Evolutionary conservation across 768 basidiomycete genomes (phyloP), one percentile per base, ranked within the genome.

Genomic region (Psilocybe subaeruginosa): DNA sequence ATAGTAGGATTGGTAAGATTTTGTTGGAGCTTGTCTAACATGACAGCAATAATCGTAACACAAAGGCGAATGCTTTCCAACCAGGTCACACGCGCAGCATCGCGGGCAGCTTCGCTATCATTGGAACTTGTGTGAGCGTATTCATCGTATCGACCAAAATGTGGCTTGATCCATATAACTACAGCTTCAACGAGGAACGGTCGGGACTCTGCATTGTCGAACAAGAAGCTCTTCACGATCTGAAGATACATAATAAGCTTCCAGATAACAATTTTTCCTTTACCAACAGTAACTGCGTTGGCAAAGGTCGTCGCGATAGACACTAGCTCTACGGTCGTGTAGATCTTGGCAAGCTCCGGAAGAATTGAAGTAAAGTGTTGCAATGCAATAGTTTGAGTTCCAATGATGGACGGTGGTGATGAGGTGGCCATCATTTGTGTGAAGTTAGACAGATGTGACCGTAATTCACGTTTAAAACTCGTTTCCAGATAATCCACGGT

Each of bases 221-320:
- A 97, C 52, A 96, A 74, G 74, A 92, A 91, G 19, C 91, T 88
- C 68, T 92, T 91, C 27, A 95, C 92, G 61, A 98, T 86, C 68
- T 97, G 95, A 39, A 96, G 81, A 70, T 95, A 93, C 87, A 97
- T 90, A 67, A 97, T 90, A 49, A 99, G 82, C 73, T 95, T 95
- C 90, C 94, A 94, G 57, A 95, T 89, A 55, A 93, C 86, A 49
- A 96, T 92, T 71, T 92, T 95, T 29, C 95, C 93, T 71, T 90
- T 95, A 31, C 82, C 83, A 7, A 83, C 80, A 6, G 85, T 85
- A 50, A 95, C 83, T 6, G 94, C 87, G 59, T 94, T 93, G 5
- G 92, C 91, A 74, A 98, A 98, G 14, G 86, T 86, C 16, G 94
- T 93, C 9, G 88, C 89, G 61, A 96, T 85, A 11, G 92, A 87